Evolutionary conservation across 2,329 filamentous ascomycete species (phyloP), one percentile per base, ranked within the genome.

Genomic region (Mollisia scopiformis): DNA sequence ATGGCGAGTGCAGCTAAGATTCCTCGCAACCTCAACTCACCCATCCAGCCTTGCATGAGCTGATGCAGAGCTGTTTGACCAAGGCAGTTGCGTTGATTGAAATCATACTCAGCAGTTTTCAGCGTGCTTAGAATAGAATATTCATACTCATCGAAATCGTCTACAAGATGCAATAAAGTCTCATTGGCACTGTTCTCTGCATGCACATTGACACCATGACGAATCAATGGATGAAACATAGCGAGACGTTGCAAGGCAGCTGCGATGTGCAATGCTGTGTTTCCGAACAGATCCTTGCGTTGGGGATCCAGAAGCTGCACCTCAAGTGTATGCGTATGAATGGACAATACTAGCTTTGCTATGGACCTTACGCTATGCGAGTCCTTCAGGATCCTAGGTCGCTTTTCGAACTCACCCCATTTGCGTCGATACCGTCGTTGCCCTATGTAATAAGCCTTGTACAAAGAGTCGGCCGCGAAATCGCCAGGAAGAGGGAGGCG

Each of bases 71-170:
- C 7, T 28, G 46, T 28, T 19, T 25, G 46, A 6, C 46, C 46
- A 3, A 28, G 13, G 21, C 28, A 28, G 23, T 49, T 25, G 4
- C 46, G 46, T 14, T 49, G 23, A 10, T 10, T 3, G 23, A 49
- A 49, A 16, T 49, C 23, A 25, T 28, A 49, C 13, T 11, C 10
- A 5, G 28, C 10, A 14, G 13, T 10, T 28, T 28, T 16, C 6
- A 49, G 52, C 14, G 28, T 55, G 19, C 46, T 30, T 6, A 61
- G 30, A 21, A 61, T n/a, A 23, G 39, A 43, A 43, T 35, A 19
- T 13, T 6, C 39, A 8, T 19, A 19, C 21, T 21, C 8, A 43
- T 21, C 16, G 39, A 43, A n/a, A 19, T n/a, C n/a, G n/a, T 10
- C 16, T 43, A 49, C 3, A n/a, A 49, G 23, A 19, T 49, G 46